These are phyloP conservation scores for Teratosphaeria viscida DNA, from an alignment of 2,329 filamentous ascomycete species.

Conservation along the genomic window DNA sequence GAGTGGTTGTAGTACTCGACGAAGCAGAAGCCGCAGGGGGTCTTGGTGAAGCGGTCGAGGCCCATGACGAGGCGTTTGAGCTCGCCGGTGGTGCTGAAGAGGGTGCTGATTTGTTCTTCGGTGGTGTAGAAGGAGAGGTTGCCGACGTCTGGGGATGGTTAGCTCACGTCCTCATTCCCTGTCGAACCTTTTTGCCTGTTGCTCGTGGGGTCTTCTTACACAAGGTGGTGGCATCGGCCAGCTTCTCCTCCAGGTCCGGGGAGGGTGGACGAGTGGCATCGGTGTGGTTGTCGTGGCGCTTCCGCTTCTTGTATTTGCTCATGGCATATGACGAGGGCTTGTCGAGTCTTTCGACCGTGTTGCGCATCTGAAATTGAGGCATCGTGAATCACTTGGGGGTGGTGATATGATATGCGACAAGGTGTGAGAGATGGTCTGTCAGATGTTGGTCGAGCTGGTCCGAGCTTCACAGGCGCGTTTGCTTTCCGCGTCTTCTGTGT, in stretches of 20 bases:
- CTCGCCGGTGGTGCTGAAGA: conserved; percentile 60
- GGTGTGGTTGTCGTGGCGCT: conserved; percentile 50
- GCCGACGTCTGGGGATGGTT: not conserved
- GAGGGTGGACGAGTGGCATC: conserved; percentile 36
- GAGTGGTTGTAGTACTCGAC: conserved; percentile 98
- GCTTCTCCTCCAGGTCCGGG: conserved; percentile 61
- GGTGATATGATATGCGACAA: not conserved
- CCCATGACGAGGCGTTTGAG: conserved; percentile 98
- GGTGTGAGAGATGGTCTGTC: not conserved
- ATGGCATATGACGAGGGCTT: conserved; percentile 89
- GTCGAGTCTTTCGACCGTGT: conserved; percentile 85
- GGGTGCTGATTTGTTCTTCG: conserved; percentile 93
- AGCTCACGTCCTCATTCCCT: not conserved
- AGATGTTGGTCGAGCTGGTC: not conserved
- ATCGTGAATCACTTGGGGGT: conserved; percentile 23
- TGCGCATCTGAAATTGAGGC: conserved; percentile 40
- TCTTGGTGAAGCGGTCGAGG: conserved; percentile 92
- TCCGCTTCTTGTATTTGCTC: conserved; percentile 62
- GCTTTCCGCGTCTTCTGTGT: not conserved
- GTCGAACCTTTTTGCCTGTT: not conserved
- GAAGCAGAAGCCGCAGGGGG: conserved; percentile 97
- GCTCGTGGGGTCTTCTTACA: conserved; percentile 40
- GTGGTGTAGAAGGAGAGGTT: conserved; percentile 59
- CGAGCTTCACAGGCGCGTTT: conserved; percentile 11
- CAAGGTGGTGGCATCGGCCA: conserved; percentile 82